Percentiles rank a stretch among this genome's conserved stretches.
These are phyloP conservation scores for Fusarium transvaalense DNA, from an alignment of 2,329 filamentous ascomycete species.

Conservation along the genomic window DNA sequence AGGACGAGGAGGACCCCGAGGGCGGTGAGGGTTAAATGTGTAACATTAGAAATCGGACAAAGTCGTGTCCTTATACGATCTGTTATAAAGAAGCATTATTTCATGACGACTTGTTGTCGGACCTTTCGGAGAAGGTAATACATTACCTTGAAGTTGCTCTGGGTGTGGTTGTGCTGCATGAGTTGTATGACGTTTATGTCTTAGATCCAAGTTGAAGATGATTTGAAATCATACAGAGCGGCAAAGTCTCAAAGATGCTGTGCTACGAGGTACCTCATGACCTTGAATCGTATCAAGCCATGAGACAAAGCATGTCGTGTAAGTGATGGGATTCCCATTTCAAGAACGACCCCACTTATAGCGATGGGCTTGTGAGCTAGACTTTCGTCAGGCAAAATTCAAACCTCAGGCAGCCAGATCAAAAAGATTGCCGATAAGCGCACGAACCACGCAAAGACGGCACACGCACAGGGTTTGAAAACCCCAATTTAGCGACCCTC, in stretches of 20 bases:
- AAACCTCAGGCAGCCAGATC: slow-evolving; percentile 35
- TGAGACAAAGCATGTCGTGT: slow-evolving; percentile 17
- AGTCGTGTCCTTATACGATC: slow-evolving; percentile 2
- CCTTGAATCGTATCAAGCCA: neutral
- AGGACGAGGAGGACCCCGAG: slow-evolving; percentile 65
- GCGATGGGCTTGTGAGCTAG: neutral
- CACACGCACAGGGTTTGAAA: slow-evolving; percentile 55
- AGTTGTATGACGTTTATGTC: slow-evolving; percentile 7
- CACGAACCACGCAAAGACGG: slow-evolving; percentile 23
- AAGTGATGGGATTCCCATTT: slow-evolving; percentile 12
- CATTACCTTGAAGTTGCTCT: neutral
- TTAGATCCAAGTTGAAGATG: neutral
- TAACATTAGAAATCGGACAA: slow-evolving; percentile 19
- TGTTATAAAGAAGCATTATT: slow-evolving; percentile 14
- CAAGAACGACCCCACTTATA: neutral
- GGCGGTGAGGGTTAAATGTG: slow-evolving; percentile 57
- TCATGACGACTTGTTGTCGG: slow-evolving; percentile 2
- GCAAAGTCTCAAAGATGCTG: neutral
- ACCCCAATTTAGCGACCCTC: slow-evolving; percentile 58
- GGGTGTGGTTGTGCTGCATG: neutral
- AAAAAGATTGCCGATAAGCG: slow-evolving; percentile 12
- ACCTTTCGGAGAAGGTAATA: slow-evolving; percentile 9
- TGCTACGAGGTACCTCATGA: slow-evolving; percentile 10
- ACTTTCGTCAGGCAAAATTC: too few species aligned
- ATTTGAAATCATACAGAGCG: slow-evolving; percentile 17